These are phyloP conservation scores for Clonostachys byssicola DNA, from an alignment of 2,329 filamentous ascomycete genomes.

Conservation along the genomic window DNA sequence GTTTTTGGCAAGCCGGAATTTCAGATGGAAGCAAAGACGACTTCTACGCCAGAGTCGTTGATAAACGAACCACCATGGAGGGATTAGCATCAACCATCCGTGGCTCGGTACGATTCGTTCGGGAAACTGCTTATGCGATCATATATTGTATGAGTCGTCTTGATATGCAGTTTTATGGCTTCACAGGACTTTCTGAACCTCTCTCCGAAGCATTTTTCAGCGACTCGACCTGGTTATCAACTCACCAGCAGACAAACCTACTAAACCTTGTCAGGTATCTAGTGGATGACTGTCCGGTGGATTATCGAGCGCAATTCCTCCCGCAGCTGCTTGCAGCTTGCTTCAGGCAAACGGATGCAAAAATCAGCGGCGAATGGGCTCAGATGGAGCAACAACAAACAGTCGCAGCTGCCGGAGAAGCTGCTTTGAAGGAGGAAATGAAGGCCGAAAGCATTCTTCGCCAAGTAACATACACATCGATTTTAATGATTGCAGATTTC, in stretches of 20 bases:
- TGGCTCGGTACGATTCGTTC: conserved; percentile 81
- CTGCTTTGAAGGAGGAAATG: conserved; percentile 89
- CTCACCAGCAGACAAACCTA: conserved; percentile 91
- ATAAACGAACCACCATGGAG: conserved; percentile 85
- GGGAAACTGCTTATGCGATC: conserved; percentile 92
- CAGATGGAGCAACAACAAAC: conserved; percentile 62
- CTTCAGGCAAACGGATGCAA: conserved; percentile 81
- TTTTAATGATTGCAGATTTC: conserved; percentile 86
- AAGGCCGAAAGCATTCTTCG: conserved; percentile 93
- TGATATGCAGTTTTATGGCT: conserved; percentile 86
- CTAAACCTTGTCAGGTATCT: conserved; percentile 84
- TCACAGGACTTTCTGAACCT: conserved; percentile 75
- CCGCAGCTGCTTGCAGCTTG: conserved; percentile 78
- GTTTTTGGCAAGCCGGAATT: conserved; percentile 98
- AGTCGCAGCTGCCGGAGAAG: conserved; percentile 65
- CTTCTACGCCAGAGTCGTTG: conserved; percentile 87
- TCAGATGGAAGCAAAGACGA: conserved; percentile 94
- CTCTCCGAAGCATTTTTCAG: conserved; percentile 81
- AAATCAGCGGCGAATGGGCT: conserved; percentile 85
- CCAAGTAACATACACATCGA: conserved; percentile 86
- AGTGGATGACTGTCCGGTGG: conserved; percentile 86
- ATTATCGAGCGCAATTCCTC: conserved; percentile 73
- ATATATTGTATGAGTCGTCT: conserved; percentile 90
- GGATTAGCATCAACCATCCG: conserved; percentile 92
- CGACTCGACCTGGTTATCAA: conserved; percentile 77